Evolutionary conservation across 345 rosid genomes (phyloP).

Genomic region (Bretschneidera sinensis): DNA sequence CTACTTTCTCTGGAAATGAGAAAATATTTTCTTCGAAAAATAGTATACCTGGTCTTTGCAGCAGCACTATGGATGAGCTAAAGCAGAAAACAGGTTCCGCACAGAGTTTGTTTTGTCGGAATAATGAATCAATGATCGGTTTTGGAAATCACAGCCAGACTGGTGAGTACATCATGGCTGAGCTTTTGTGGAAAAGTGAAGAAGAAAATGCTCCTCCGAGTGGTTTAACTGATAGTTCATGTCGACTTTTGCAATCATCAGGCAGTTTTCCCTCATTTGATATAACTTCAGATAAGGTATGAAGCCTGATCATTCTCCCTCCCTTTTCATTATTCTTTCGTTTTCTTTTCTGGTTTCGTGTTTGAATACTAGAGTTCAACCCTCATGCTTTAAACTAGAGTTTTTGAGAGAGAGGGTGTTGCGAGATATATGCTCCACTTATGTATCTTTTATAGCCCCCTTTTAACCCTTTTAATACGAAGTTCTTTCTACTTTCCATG

Average conservation of each 20-base stretch:
- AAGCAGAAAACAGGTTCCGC: constrained; percentile 26
- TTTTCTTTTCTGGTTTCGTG: no score
- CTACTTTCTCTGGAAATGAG: constrained; percentile 6
- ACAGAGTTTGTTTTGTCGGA: constrained; percentile 24
- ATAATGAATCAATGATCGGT: constrained; percentile 20
- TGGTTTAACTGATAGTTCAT: constrained; percentile 31
- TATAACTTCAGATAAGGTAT: constrained; percentile 37
- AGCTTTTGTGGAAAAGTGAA: constrained; percentile 35
- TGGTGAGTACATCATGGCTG: constrained; percentile 24
- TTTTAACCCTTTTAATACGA: no score
- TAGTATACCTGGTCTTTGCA: constrained; percentile 9
- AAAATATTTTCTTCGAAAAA: constrained; percentile 11
- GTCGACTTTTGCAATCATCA: constrained; percentile 27
- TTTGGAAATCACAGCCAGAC: constrained; percentile 20
- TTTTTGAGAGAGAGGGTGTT: no score
- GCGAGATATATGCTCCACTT: no score
- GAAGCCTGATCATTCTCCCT: constrained; percentile 4
- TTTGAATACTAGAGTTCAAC: no score
- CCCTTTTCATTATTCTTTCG: background rate
- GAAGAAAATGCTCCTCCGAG: constrained; percentile 26
- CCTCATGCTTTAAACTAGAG: no score
- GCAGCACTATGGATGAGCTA: constrained; percentile 19
- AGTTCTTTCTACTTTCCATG: no score
- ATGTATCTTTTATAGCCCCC: no score
- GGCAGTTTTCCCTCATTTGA: constrained; percentile 30